These are phyloP conservation scores for Gentiana dahurica DNA, from an alignment of 257 asterid genomes.

Conservation along the genomic window DNA sequence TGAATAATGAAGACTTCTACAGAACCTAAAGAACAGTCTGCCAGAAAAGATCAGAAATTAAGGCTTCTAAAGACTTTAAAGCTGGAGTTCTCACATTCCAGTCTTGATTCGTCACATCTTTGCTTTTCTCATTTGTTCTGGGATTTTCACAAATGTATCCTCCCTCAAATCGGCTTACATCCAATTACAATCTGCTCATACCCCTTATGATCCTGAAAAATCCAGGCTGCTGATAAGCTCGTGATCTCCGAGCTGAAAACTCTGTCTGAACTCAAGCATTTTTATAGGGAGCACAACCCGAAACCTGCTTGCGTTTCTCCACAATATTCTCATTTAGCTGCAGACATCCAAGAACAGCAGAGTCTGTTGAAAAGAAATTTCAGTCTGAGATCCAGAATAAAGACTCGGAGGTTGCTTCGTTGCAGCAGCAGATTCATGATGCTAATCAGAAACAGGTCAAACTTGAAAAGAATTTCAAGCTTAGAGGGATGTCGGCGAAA, in stretches of 20 bases:
- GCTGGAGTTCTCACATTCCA: too few species aligned
- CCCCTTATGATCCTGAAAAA: constrained; percentile 95
- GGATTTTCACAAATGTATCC: constrained; percentile 77
- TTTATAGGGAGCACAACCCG: constrained; percentile 88
- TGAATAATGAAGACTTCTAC: too few species aligned
- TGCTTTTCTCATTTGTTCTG: constrained; percentile 13
- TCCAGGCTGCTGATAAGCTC: constrained; percentile 95
- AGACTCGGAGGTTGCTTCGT: constrained; percentile 73
- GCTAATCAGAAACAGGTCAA: constrained; percentile 82
- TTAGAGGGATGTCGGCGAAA: constrained; percentile 76
- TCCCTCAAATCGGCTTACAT: constrained; percentile 91
- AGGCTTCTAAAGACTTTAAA: too few species aligned
- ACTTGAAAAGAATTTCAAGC: constrained; percentile 62
- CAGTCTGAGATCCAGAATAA: constrained; percentile 96
- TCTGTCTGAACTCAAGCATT: constrained; percentile 91
- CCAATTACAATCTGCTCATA: constrained; percentile 88
- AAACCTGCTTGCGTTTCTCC: constrained; percentile 87
- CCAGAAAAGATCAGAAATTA: too few species aligned
- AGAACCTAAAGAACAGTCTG: too few species aligned
- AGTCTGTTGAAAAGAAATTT: constrained; percentile 79
- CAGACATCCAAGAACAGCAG: constrained; percentile 98
- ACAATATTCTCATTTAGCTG: constrained; percentile 93
- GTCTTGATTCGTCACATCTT: too few species aligned
- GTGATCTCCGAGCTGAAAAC: constrained; percentile 88
- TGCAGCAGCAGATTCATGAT: constrained; percentile 91